Percentiles rank a stretch among this genome's conserved stretches.
These are phyloP conservation scores for Beta macrorhiza DNA, from an alignment of 179 eudicot genomes.

Conservation along the genomic window DNA sequence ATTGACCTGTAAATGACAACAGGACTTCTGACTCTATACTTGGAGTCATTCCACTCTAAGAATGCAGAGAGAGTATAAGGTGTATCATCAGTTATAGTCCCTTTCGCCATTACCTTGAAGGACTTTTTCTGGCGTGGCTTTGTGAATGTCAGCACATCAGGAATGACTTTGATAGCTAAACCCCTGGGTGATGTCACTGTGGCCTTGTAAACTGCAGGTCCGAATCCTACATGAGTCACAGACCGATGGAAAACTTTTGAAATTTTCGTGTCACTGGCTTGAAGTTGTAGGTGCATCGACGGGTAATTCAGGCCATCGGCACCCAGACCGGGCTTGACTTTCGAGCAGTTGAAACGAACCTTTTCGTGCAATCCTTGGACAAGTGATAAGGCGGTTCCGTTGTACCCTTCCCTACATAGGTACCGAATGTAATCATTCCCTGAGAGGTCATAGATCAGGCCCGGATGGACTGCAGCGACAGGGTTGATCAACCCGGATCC, in stretches of 20 bases:
- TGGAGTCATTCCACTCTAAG: conserved; percentile 50
- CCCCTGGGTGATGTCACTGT: conserved; percentile 37
- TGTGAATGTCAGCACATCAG: conserved; percentile 40
- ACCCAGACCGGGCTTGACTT: conserved; percentile 36
- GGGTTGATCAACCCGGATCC: conserved; percentile 71
- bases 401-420: conserved; percentile 70
- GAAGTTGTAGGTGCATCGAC: conserved; percentile 57
- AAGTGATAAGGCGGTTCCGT: conserved; percentile 36
- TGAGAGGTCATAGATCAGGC: conserved; percentile 56
- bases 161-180: conserved; percentile 43
- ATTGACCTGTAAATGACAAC: conserved; percentile 47
- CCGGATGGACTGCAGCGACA: conserved; percentile 51
- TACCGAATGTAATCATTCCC: conserved; percentile 46
- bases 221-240: conserved; percentile 57
- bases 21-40: conserved; percentile 59
- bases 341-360: conserved; percentile 45
- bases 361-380: conserved; percentile 32
- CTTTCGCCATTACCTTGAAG: conserved; percentile 49
- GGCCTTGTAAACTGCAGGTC: conserved; percentile 41
- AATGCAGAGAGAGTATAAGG: conserved; percentile 33
- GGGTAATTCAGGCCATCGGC: conserved; percentile 86
- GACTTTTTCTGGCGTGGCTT: conserved; percentile 34
- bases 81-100: conserved; percentile 27
- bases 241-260: conserved; percentile 48
- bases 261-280: conserved; percentile 6